phyloP scores from a whole-genome alignment of 331 rosid genomes.

The Cydonia oblonga region DNA sequence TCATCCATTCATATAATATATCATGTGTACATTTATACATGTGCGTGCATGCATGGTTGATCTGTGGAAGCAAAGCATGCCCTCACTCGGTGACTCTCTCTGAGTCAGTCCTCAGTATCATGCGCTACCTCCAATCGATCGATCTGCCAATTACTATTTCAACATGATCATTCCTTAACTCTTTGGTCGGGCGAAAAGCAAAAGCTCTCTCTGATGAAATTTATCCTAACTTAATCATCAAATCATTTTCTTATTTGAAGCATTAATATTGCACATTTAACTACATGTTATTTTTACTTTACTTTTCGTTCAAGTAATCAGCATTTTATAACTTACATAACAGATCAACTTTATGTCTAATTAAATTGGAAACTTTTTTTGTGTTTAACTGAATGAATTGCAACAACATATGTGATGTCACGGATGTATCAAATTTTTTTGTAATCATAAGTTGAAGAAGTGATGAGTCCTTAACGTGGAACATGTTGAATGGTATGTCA shows the following conservation, averaged over 20 bases:
- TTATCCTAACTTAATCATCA: background rate
- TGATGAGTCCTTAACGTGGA: background rate
- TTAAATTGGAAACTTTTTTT: background rate
- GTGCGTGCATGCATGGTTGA: background rate
- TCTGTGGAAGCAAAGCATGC: background rate
- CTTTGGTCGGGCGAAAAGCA: conserved; percentile 18
- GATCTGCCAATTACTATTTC: conserved; percentile 11
- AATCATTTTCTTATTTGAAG: conserved; percentile 9
- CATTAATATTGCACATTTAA: background rate
- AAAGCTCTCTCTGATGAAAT: background rate
- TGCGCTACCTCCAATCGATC: background rate
- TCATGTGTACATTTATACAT: background rate
- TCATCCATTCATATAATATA: background rate
- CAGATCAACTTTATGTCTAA: background rate
- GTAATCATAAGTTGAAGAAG: background rate
- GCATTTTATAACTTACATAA: background rate
- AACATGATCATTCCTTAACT: conserved; percentile 7
- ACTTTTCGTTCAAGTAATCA: background rate
- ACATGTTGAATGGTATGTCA: conserved; percentile 16
- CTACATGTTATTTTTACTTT: background rate
- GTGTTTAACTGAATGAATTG: background rate
- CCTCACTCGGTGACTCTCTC: background rate
- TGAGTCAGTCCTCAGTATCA: background rate
- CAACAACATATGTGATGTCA: background rate
- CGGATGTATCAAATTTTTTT: too few relatives aligned